Base-by-base conservation (phyloP, 2,329 filamentous ascomycete genomes). In the Fusarium tupiense region DNA sequence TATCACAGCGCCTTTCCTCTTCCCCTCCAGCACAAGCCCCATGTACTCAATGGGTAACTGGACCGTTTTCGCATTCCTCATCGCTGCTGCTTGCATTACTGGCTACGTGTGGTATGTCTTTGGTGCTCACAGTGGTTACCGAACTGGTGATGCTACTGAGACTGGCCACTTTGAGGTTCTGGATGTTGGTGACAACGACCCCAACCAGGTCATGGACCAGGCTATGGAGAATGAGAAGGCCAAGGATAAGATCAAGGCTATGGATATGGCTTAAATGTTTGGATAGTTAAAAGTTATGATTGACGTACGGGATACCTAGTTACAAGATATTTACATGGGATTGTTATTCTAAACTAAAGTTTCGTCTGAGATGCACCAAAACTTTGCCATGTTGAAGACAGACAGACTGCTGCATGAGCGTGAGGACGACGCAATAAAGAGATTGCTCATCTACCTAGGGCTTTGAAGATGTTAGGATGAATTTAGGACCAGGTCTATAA, bases 1-100 rank as follows among this genome's bases (percentile, higher is more conserved):
- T 12, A 81, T 82, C 56, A 73, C 81, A 16, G 80, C 80, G 0
- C 79, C 81, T 11, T 82, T 82, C 73, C 70, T 81, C 22, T 82
- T 82, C 73, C 80, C 80, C 7, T 68, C 77, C 61, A 71, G 44
- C 66, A 78, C 77, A 22, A 75, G 71, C 1, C 80, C 80, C 56
- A 80, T 81, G 79, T 81, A 81, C 68, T 73, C 76, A 3, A 81
- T 80, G 80, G 79, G 80, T 33, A 81, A 81, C 74, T 81, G 80
- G 80, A 81, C 80, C 19, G 79, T 81, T 7, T 81, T 81, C 37
- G 78, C 71, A 14, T 81, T 81, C 68, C 79, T 81, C 13, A 64
- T 77, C 17, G 50, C 72, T 8, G 76, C 79, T 8, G 77, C 71
- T 11, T 14, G 65, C 7, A 77, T 80, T 49, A 79, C 79, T 11